Percentiles rank a stretch among this genome's conserved stretches.
Conservation (phyloP, 768 basidiomycete genomes). For the Grammothele lineata region DNA sequence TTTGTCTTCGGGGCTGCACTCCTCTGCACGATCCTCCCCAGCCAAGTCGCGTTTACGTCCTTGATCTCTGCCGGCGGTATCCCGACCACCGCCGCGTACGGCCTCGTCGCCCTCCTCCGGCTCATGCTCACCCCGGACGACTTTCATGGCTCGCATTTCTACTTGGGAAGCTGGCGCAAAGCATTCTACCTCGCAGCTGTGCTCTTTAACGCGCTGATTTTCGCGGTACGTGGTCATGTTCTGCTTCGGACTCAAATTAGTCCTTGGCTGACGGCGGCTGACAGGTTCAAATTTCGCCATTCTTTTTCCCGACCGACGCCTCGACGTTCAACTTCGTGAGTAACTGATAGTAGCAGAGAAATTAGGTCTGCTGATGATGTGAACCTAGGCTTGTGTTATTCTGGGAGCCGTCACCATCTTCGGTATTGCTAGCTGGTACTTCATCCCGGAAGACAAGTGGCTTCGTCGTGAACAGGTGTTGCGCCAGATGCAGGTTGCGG, state of each 20-base stretch:
- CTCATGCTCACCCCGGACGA: constrained; percentile 72
- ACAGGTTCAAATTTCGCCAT: constrained; percentile 82
- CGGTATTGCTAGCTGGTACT: constrained; percentile 72
- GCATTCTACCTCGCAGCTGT: constrained; percentile 66
- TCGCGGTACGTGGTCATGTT: constrained; percentile 50
- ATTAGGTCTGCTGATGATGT: not conserved
- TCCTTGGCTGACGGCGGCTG: too few relatives aligned
- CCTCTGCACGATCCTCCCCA: constrained; percentile 86
- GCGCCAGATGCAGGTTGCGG: constrained; percentile 38
- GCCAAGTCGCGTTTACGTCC: constrained; percentile 89
- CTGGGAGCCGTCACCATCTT: constrained; percentile 77
- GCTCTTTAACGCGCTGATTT: constrained; percentile 70
- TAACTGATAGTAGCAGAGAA: constrained; percentile 8
- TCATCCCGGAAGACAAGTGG: constrained; percentile 80
- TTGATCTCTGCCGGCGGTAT: constrained; percentile 82
- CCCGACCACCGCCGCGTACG: constrained; percentile 87
- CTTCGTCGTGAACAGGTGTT: constrained; percentile 59
- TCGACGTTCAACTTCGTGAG: constrained; percentile 83
- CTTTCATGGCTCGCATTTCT: constrained; percentile 73
- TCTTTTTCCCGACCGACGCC: constrained; percentile 77
- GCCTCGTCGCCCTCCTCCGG: constrained; percentile 71
- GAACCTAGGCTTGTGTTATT: constrained; percentile 63
- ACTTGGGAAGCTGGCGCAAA: constrained; percentile 59
- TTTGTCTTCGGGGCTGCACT: constrained; percentile 69
- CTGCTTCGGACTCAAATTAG: too few relatives aligned